Evolutionary conservation across 257 asterid species (phyloP), one percentile per base, ranked within the genome.

Genomic region (Nicotiana tabacum): DNA sequence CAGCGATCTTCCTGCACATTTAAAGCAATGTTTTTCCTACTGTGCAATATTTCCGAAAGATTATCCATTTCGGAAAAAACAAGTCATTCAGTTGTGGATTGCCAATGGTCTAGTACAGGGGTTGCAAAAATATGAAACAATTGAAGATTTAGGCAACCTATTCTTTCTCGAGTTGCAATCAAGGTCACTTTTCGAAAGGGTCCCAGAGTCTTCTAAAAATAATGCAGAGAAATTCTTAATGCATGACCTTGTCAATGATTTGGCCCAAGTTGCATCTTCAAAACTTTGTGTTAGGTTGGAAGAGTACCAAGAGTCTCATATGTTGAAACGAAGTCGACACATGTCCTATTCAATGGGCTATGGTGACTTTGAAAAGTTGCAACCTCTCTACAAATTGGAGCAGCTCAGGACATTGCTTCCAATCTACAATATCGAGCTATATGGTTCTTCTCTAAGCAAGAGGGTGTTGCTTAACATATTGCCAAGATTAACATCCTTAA

Each of bases 181-280:
- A 13, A 43, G 81, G 43, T 10, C 85, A 24, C 24, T 82, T 29
- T 39, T 82, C 4, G 37, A 78, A 82, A 30, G 33, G 10, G 17
- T 29, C 46, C 74, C 15, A 51, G 3, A 57, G 1, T 35, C 77
- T 35, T 67, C 77, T 67, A 0, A 35, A 17, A 5, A 27, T 15
- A 17, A 33, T 9, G 0, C 53, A 0, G 65, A 5, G 29, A 39
- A 17, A 9, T 81, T 53, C 43, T n/a, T 56, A 37, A 81, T 81
- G 84, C 84, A 81, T 68, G 80, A 81, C 30, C 84, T 81, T 24
- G 77, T 81, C 35, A 81, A 81, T 21, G 84, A 68, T 81, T 18
- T 81, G 33, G 80, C 80, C 15, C 62, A 68, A 5, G 7, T 48
- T 56, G 69, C 76, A 1, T 81, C 66, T 30, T 77, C 79, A 35